A percentile compares a stretch with the other conserved stretches of the same genome.
Evolutionary conservation across 2,329 filamentous ascomycete genomes (phyloP).

Genomic region (Cladosporium austrohemisphaericum): DNA sequence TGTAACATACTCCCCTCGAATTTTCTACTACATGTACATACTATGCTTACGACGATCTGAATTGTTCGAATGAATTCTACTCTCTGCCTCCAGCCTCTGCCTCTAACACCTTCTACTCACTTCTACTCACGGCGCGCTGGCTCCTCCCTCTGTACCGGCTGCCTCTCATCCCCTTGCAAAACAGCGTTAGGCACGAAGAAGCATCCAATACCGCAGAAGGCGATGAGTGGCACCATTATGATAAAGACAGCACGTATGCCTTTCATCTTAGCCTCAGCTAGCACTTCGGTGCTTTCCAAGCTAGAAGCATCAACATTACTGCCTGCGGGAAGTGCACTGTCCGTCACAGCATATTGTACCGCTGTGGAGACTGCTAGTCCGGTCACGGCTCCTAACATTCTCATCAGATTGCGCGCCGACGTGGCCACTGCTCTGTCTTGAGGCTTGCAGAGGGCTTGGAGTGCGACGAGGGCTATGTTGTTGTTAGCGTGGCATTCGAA

Average conservation of each 20-base stretch:
- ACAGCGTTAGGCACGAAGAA: constrained; percentile 6
- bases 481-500: not conserved
- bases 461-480: not conserved
- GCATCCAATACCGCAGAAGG: not conserved
- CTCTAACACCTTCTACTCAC: not conserved
- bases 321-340: not conserved
- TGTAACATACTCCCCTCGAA: constrained; percentile 10
- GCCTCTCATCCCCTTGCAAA: constrained; percentile 1
- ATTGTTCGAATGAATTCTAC: not conserved
- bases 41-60: not conserved
- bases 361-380: constrained; percentile 6
- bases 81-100: too few relatives aligned
- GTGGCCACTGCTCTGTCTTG: constrained; percentile 8
- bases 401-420: constrained; percentile 3
- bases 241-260: constrained; percentile 9
- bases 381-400: constrained; percentile 11
- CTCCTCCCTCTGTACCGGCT: not conserved
- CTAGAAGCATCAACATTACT: not conserved
- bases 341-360: constrained; percentile 8
- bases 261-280: constrained; percentile 10
- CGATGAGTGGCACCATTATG: constrained; percentile 9
- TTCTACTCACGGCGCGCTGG: not conserved
- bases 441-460: constrained; percentile 8
- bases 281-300: not conserved
- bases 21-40: not conserved